These are phyloP conservation scores for Hanseniaspora jakobsenii DNA, from an alignment of 805 yeast genomes.

Conservation along the genomic window DNA sequence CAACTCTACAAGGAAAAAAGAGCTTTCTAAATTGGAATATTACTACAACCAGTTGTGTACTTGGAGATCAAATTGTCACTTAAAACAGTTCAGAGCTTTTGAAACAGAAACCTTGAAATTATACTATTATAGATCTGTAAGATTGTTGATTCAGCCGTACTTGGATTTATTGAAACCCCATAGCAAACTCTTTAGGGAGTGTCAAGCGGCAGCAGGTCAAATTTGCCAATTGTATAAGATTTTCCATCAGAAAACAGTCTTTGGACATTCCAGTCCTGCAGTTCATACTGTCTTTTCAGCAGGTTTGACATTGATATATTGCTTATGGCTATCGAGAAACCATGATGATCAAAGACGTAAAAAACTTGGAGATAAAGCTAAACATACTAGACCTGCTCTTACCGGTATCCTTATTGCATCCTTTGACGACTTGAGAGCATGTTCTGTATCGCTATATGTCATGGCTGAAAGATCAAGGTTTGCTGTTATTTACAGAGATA, in stretches of 20 bases:
- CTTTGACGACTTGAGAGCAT: constrained; percentile 51
- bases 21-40: constrained; percentile 39
- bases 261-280: constrained; percentile 54
- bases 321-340: constrained; percentile 55
- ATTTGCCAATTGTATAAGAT: constrained; percentile 52
- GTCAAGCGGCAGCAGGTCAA: constrained; percentile 64
- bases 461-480: constrained; percentile 56
- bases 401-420: constrained; percentile 44
- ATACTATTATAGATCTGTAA: constrained; percentile 48
- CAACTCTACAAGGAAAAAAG: constrained; percentile 24
- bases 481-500: constrained; percentile 51
- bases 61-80: constrained; percentile 46
- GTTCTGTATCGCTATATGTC: constrained; percentile 51
- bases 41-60: constrained; percentile 43
- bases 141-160: constrained; percentile 53
- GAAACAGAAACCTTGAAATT: constrained; percentile 49
- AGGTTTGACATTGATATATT: constrained; percentile 54
- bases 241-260: constrained; percentile 49
- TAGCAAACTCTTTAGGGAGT: constrained; percentile 48
- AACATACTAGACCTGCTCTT: constrained; percentile 48
- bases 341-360: constrained; percentile 45
- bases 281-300: constrained; percentile 58
- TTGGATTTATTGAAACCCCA: constrained; percentile 49
- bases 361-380: constrained; percentile 44
- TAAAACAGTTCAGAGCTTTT: constrained; percentile 31